Base-by-base conservation (phyloP, 805 yeast genomes). In the Ogataea glucozyma region DNA sequence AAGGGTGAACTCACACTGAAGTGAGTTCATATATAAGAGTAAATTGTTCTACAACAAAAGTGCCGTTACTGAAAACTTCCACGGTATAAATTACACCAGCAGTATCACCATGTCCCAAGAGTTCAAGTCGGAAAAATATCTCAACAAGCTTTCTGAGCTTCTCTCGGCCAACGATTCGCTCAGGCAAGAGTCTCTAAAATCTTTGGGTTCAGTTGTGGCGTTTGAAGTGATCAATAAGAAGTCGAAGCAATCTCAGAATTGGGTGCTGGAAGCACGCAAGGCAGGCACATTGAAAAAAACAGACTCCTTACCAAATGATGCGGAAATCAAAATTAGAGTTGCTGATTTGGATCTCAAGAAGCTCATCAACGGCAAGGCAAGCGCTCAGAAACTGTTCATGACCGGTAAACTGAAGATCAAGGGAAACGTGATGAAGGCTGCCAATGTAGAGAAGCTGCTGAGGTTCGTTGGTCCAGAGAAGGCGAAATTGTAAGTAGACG, bases 341-440 rank as follows among this genome's bases (percentile, higher is more conserved):
- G 70, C 68, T 47, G 96, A 87, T 58, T 74, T 76, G 43, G 85
- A 85, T 63, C 80, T 88, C 55, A 81, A 75, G 54, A 79, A 76
- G 62, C 75, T 88, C 53, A 85, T 85, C 41, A 69, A 72, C 48
- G 95, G 95, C 49, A 85, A 86, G 73, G 81, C 88, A 51, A 83
- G 83, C 64, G 88, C 95, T 35, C 95, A 88, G 67, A 83, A 81
- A 69, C 75, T 88, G 58, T 88, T 86, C 66, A 78, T 88, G 85
- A 70, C 76, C 56, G 96, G 96, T 31, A 84, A 83, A 66, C 77
- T 88, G 65, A 87, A 86, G 75, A 82, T 88, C 51, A 85, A 83
- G 73, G 96, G 96, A 52, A 86, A 88, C 70, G 83, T 88, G 70
- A 85, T 85, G 90, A 88, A 88, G 74, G 95, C 95, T 41, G 78